Conservation (phyloP, 2,329 filamentous ascomycete species). For the Aspergillus amoenus region DNA sequence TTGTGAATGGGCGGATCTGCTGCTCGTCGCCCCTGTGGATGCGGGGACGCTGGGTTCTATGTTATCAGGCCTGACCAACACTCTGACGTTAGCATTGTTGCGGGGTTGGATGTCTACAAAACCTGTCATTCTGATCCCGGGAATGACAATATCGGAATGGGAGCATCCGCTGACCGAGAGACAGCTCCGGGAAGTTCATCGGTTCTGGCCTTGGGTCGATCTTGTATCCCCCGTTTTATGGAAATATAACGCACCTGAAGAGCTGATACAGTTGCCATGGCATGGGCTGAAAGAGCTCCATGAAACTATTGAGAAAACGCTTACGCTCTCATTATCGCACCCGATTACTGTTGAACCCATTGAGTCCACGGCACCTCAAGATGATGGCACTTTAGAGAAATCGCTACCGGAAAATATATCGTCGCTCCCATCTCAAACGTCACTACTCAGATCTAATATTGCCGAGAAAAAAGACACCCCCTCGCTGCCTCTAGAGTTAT, state of each 20-base stretch:
- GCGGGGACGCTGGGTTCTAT: conserved; percentile 83
- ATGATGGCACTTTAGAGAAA: conserved; percentile 28
- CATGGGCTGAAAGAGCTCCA: conserved; percentile 43
- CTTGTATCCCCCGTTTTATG: conserved; percentile 79
- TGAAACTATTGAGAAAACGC: conserved; percentile 28
- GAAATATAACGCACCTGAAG: conserved; percentile 65
- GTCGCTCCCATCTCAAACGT: conserved; percentile 23
- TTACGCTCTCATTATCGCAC: conserved; percentile 17
- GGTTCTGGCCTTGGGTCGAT: conserved; percentile 84
- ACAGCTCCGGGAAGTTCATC: conserved; percentile 77
- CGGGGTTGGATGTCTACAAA: conserved; percentile 86
- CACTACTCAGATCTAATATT: conserved; percentile 21
- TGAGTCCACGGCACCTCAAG: conserved; percentile 10
- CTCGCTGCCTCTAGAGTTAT: conserved; percentile 76
- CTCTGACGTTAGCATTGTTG: conserved; percentile 74
- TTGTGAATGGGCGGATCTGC: conserved; percentile 82
- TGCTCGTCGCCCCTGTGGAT: conserved; percentile 81
- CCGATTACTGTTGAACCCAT: conserved; percentile 1
- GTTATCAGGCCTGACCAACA: conserved; percentile 80
- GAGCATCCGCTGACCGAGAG: conserved; percentile 85
- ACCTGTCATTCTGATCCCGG: conserved; percentile 78
- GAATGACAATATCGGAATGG: conserved; percentile 89
- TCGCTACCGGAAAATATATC: conserved; percentile 48
- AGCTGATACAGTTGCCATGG: conserved; percentile 52
- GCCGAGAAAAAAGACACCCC: conserved; percentile 22